Evolutionary conservation across 345 rosid genomes (phyloP).

Genomic region (Pugionium cornutum): DNA sequence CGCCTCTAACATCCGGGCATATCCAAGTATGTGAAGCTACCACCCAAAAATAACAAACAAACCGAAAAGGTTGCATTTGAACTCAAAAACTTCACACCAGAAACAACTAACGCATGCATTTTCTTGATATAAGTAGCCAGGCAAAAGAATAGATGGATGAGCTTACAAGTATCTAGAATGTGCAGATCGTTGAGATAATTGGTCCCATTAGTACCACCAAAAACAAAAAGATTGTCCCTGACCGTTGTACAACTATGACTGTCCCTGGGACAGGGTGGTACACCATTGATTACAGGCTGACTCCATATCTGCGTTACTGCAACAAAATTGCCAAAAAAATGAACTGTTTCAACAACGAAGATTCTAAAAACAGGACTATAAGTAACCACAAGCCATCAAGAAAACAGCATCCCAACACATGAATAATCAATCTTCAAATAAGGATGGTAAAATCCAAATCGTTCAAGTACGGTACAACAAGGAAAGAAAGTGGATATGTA

Average conservation of each 20-base stretch:
- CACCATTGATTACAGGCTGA: constrained; percentile 68
- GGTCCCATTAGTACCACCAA: constrained; percentile 93
- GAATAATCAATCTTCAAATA: neutral
- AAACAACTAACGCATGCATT: constrained; percentile 13
- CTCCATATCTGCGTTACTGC: constrained; percentile 79
- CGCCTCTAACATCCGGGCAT: constrained; percentile 72
- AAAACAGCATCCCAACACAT: constrained; percentile 14
- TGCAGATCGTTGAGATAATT: constrained; percentile 77
- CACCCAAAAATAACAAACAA: constrained; percentile 17
- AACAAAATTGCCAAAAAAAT: constrained; percentile 18
- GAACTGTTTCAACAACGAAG: constrained; percentile 7
- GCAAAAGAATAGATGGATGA: constrained; percentile 12
- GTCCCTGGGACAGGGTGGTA: constrained; percentile 77
- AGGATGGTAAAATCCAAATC: neutral
- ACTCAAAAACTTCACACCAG: constrained; percentile 6
- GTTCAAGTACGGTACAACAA: neutral
- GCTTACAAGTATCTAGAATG: constrained; percentile 83
- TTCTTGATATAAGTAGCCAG: constrained; percentile 1
- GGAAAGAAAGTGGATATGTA: constrained; percentile 1
- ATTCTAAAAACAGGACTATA: neutral
- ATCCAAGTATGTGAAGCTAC: constrained; percentile 86
- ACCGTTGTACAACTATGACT: constrained; percentile 91
- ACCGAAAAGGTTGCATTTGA: neutral
- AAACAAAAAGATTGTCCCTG: constrained; percentile 69
- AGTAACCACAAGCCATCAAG: constrained; percentile 14